A percentile compares a stretch with the other conserved stretches of the same genome.
Evolutionary conservation across 306 rosid genomes (phyloP).

Genomic region (Sesbania bispinosa): DNA sequence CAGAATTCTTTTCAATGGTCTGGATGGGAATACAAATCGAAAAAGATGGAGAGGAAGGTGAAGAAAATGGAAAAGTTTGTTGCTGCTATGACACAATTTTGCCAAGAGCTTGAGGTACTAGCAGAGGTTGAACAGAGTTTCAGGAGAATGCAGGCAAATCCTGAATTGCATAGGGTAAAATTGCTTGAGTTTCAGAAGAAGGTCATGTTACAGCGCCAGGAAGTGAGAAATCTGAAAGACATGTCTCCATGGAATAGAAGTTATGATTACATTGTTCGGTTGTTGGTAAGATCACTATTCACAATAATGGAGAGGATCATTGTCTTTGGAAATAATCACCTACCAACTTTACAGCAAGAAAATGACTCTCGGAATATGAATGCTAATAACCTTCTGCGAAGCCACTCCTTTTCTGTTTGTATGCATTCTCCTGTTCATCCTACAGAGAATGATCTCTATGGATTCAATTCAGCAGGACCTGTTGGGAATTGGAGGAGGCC

Average conservation of each 20-base stretch:
- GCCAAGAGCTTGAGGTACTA: conserved; percentile 74
- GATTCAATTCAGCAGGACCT: conserved; percentile 43
- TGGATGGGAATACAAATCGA: conserved; percentile 72
- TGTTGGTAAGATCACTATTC: conserved; percentile 71
- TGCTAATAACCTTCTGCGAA: conserved; percentile 45
- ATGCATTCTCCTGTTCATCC: conserved; percentile 48
- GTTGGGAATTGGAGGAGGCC: conserved; percentile 34
- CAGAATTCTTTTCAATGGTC: conserved; percentile 54
- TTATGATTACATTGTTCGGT: conserved; percentile 65
- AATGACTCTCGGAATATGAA: conserved; percentile 24
- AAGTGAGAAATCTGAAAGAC: conserved; percentile 64
- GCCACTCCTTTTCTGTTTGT: conserved; percentile 58
- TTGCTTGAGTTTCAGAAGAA: conserved; percentile 69
- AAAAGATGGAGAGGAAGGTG: conserved; percentile 84
- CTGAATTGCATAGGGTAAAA: conserved; percentile 32
- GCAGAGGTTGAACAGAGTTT: conserved; percentile 76
- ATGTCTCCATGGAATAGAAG: conserved; percentile 81
- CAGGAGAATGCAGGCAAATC: conserved; percentile 62
- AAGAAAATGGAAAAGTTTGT: conserved; percentile 80
- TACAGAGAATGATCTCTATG: conserved; percentile 36
- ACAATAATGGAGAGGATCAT: conserved; percentile 77
- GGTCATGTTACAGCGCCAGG: conserved; percentile 62
- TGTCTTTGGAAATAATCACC: conserved; percentile 45
- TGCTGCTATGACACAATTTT: conserved; percentile 48
- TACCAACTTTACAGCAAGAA: conserved; percentile 30